phyloP scores from a whole-genome alignment of 2,329 filamentous ascomycete species.

The Volutella citrinella region DNA sequence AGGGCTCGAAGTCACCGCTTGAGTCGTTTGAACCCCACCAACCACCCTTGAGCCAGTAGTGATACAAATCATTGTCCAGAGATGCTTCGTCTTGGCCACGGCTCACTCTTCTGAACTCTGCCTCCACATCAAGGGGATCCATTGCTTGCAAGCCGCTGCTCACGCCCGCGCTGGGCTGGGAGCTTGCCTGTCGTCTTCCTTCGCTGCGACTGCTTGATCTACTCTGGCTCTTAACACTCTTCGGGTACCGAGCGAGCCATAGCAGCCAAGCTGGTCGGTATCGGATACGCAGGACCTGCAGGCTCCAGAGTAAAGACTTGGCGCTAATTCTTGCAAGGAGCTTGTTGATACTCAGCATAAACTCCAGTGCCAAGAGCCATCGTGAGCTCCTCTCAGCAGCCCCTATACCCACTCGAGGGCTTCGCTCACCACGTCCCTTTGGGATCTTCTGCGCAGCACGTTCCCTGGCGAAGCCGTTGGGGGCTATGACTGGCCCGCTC shows the following conservation, averaged over 20 bases:
- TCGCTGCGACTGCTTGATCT: slow-evolving; percentile 15
- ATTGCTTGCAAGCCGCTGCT: slow-evolving; percentile 49
- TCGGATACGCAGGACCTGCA: slow-evolving; percentile 43
- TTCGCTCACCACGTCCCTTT: slow-evolving; percentile 45
- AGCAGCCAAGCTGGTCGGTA: slow-evolving; percentile 50
- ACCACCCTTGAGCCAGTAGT: slow-evolving; percentile 79
- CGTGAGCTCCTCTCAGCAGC: slow-evolving; percentile 74
- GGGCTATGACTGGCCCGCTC: slow-evolving; percentile 38
- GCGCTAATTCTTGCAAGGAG: slow-evolving; percentile 32
- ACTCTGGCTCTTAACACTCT: slow-evolving; percentile 23
- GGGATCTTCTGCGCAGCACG: slow-evolving; percentile 60
- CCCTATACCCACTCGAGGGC: slow-evolving; percentile 66
- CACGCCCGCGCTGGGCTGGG: background rate
- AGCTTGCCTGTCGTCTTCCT: slow-evolving; percentile 7
- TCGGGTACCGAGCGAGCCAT: slow-evolving; percentile 45
- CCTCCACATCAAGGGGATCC: slow-evolving; percentile 75
- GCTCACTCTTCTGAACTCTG: slow-evolving; percentile 64
- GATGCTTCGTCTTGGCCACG: slow-evolving; percentile 54
- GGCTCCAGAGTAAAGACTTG: slow-evolving; percentile 50
- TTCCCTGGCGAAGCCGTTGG: slow-evolving; percentile 67
- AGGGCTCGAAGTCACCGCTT: slow-evolving; percentile 73
- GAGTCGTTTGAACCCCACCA: slow-evolving; percentile 81
- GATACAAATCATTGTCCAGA: slow-evolving; percentile 73
- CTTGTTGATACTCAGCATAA: slow-evolving; percentile 68
- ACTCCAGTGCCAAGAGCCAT: slow-evolving; percentile 74